These are phyloP conservation scores for Talaromyces sp. DNA, from an alignment of 2,329 filamentous ascomycete species.

Conservation along the genomic window DNA sequence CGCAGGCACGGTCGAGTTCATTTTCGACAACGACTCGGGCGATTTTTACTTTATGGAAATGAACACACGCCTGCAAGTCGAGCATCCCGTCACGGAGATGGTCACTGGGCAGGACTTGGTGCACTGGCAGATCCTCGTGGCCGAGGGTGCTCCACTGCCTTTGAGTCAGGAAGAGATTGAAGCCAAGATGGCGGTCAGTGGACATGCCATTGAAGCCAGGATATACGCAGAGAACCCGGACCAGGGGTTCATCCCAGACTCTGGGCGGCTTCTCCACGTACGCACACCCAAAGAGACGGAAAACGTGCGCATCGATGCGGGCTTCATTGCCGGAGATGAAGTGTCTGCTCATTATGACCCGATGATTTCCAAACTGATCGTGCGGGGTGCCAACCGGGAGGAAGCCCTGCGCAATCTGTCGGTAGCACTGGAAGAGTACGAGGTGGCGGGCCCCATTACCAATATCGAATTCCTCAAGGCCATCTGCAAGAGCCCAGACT, in stretches of 20 bases:
- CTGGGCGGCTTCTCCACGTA: conserved; percentile 79
- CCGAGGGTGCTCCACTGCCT: conserved; percentile 64
- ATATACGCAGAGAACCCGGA: conserved; percentile 96
- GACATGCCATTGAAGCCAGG: conserved; percentile 88
- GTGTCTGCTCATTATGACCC: conserved; percentile 95
- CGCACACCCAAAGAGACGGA: conserved; percentile 64
- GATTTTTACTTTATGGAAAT: conserved; percentile 70
- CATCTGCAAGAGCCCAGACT: conserved; percentile 74
- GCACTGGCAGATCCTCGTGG: conserved; percentile 90
- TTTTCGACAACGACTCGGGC: conserved; percentile 63
- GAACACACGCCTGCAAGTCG: conserved; percentile 84
- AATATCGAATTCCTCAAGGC: conserved; percentile 97
- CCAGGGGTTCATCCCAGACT: conserved; percentile 89
- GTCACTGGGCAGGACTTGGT: conserved; percentile 76
- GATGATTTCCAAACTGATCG: conserved; percentile 98
- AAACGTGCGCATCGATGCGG: conserved; percentile 85
- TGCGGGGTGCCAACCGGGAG: conserved; percentile 71
- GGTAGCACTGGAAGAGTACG: conserved; percentile 77
- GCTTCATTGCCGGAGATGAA: conserved; percentile 85
- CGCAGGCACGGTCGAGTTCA: conserved; percentile 64
- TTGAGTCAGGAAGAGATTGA: conserved; percentile 63
- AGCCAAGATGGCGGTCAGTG: conserved; percentile 65
- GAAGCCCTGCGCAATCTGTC: conserved; percentile 79
- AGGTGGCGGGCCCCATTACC: conserved; percentile 86
- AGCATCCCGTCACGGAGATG: conserved; percentile 89